Percentiles rank a stretch among this genome's conserved stretches.
These are phyloP conservation scores for Flaveria linearis DNA, from an alignment of 129 eudicot species.

Conservation along the genomic window DNA sequence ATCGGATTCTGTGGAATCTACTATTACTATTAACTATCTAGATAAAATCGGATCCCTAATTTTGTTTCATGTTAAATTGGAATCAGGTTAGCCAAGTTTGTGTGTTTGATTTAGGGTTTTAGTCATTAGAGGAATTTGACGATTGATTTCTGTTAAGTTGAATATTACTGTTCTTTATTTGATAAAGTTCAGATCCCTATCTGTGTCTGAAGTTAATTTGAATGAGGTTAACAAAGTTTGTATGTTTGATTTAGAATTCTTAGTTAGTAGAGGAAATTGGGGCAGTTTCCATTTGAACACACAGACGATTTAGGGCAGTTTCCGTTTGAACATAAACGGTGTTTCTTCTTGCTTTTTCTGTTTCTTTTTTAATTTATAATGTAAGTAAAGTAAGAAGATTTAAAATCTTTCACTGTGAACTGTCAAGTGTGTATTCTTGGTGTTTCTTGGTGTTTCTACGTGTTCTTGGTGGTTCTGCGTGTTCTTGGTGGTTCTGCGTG, in stretches of 20 bases:
- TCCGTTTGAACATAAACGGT: too few species aligned
- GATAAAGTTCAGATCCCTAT: slow-evolving; percentile 18
- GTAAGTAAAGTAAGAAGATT: too few species aligned
- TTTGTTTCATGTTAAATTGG: not conserved
- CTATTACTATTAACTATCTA: not conserved
- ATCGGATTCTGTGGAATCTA: slow-evolving; percentile 5
- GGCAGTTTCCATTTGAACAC: too few species aligned
- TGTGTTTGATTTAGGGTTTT: slow-evolving; percentile 18
- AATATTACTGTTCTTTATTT: not conserved
- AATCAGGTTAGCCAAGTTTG: slow-evolving; percentile 24
- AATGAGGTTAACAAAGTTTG: slow-evolving; percentile 14
- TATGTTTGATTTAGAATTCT: slow-evolving; percentile 5
- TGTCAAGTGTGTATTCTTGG: too few species aligned
- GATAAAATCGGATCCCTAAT: slow-evolving; percentile 16
- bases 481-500: too few species aligned
- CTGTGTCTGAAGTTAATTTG: not conserved
- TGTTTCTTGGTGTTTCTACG: too few species aligned
- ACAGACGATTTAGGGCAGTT: too few species aligned
- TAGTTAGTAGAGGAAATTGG: not conserved
- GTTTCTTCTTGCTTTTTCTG: too few species aligned
- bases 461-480: too few species aligned
- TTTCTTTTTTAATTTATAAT: too few species aligned
- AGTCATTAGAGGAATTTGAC: not conserved
- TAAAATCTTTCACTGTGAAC: too few species aligned
- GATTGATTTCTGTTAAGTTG: not conserved